Evolutionary conservation across 169 alveolate species (phyloP).

Genomic region (Cryptosporidium sp.): DNA sequence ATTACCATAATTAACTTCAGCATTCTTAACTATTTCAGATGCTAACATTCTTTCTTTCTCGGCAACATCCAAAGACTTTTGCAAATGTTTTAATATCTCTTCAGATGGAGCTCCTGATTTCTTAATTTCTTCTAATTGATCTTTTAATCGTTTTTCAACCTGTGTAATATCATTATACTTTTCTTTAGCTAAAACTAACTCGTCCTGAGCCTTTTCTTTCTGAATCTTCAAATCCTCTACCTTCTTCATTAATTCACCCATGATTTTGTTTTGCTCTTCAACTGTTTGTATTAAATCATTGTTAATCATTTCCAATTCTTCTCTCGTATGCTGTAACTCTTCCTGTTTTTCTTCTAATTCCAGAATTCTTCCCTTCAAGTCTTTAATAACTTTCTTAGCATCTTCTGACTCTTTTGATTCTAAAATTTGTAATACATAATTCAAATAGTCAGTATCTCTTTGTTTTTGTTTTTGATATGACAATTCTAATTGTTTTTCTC

Average conservation of each 20-base stretch:
- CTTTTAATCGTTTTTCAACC: slow-evolving; percentile 51
- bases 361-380: slow-evolving; percentile 29
- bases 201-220: slow-evolving; percentile 51
- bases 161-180: slow-evolving; percentile 22
- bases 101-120: slow-evolving; percentile 72
- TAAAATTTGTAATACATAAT: slow-evolving; percentile 31
- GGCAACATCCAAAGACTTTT: slow-evolving; percentile 49
- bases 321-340: slow-evolving; percentile 58
- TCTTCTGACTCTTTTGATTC: slow-evolving; percentile 52
- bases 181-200: slow-evolving; percentile 29
- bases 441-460: slow-evolving; percentile 52
- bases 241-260: slow-evolving; percentile 51
- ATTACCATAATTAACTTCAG: slow-evolving; percentile 17
- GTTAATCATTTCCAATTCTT: slow-evolving; percentile 55
- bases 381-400: slow-evolving; percentile 21
- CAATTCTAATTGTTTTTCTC: slow-evolving; percentile 70
- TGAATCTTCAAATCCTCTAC: slow-evolving; percentile 54
- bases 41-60: slow-evolving; percentile 53
- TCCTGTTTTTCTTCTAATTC: slow-evolving; percentile 67
- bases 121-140: slow-evolving; percentile 27
- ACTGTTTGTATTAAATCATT: slow-evolving; percentile 64
- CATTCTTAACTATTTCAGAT: slow-evolving; percentile 26
- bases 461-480: slow-evolving; percentile 62
- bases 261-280: slow-evolving; percentile 23
- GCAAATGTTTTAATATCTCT: slow-evolving; percentile 40